Conservation (phyloP, 371 early-diverging fungal species). For the Mucor circinelloides region DNA sequence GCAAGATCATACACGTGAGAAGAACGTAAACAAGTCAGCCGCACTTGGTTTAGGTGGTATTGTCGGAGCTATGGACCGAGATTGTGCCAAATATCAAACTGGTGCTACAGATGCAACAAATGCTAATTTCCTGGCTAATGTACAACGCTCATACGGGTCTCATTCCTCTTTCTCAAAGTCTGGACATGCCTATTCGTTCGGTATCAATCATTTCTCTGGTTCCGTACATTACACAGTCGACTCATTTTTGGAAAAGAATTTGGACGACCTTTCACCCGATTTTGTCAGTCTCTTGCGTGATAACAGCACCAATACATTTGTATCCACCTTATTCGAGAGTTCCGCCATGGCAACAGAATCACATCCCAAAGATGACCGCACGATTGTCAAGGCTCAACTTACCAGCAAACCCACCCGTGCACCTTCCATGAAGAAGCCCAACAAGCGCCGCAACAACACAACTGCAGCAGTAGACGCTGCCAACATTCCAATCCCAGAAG, state of each 20-base stretch:
- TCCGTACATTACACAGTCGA: conserved; percentile 66
- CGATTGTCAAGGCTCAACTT: conserved; percentile 36
- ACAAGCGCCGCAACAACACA: conserved; percentile 32
- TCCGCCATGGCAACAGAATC: conserved; percentile 76
- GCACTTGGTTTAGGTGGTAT: conserved; percentile 58
- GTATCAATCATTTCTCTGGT: conserved; percentile 70
- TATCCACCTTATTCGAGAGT: conserved; percentile 78
- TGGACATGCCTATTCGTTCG: conserved; percentile 54
- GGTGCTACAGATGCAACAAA: conserved; percentile 46
- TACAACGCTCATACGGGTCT: conserved; percentile 33
- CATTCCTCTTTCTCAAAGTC: conserved; percentile 43
- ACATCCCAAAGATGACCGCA: conserved; percentile 70
- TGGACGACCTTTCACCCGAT: conserved; percentile 73
- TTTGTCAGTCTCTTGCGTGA: conserved; percentile 76
- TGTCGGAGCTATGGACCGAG: conserved; percentile 66
- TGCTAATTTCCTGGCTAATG: conserved; percentile 44
- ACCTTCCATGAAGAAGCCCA: conserved; percentile 61
- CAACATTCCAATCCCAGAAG: conserved; percentile 18
- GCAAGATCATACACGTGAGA: conserved; percentile 24
- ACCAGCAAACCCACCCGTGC: conserved; percentile 68
- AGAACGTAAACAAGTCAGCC: conserved; percentile 26
- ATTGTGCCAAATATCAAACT: conserved; percentile 38
- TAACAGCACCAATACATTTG: conserved; percentile 72
- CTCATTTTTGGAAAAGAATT: conserved; percentile 70
- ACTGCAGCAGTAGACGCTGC: background rate